Conservation (phyloP, 106 monocot genomes). For the Ottelia alismoides region DNA sequence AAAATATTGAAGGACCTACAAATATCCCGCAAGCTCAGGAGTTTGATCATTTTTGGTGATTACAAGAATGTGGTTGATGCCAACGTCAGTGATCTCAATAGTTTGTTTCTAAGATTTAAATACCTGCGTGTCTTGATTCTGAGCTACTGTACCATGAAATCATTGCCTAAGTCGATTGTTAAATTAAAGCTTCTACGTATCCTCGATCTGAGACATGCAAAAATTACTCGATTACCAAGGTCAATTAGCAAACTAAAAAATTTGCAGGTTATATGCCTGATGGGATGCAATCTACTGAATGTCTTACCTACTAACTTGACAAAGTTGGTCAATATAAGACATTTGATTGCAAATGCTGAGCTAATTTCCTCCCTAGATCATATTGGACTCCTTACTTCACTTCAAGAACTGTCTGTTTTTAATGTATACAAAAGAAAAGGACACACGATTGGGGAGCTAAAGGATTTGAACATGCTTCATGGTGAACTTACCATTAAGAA, state of each 20-base stretch:
- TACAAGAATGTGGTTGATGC: not conserved
- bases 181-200: conserved; percentile 7
- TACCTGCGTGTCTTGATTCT: conserved; percentile 8
- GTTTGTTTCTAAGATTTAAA: conserved; percentile 3
- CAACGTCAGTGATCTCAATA: not conserved
- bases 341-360: not conserved
- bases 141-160: not conserved
- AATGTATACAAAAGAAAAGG: not conserved
- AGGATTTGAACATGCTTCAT: conserved; percentile 3
- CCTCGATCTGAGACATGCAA: conserved; percentile 4
- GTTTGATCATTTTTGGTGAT: conserved; percentile 5
- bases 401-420: conserved; percentile 7
- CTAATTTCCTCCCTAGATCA: not conserved
- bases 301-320: conserved; percentile 1
- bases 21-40: not conserved
- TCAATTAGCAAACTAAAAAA: conserved; percentile 19
- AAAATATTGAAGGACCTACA: no score
- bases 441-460: conserved; percentile 8
- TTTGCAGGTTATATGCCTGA: conserved; percentile 2
- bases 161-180: conserved; percentile 7
- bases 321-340: conserved; percentile 8
- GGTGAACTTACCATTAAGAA: conserved; percentile 4
- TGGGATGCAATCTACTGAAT: not conserved
- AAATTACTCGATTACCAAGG: conserved; percentile 2
- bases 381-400: conserved; percentile 17